Conservation (phyloP, 1,284 basidiomycete species). For the Leccinum angustisporum region DNA sequence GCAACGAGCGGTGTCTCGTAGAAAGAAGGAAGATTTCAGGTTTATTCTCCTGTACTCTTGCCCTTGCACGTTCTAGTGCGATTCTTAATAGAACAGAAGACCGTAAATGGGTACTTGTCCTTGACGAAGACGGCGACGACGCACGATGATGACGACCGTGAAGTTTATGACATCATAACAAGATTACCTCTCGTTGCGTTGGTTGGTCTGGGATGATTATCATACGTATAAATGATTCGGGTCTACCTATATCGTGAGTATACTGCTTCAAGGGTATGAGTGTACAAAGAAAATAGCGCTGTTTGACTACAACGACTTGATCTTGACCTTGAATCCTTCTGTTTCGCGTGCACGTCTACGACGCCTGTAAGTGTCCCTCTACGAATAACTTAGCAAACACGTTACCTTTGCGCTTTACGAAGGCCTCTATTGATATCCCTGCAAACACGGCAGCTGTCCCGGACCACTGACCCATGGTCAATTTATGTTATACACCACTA, state of each 20-base stretch:
- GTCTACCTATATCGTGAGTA: conserved; percentile 19
- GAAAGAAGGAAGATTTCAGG: conserved; percentile 64
- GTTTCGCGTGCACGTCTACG: conserved; percentile 77
- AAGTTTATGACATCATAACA: conserved; percentile 24
- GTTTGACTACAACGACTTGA: conserved; percentile 64
- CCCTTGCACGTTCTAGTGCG: neutral
- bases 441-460: conserved; percentile 90
- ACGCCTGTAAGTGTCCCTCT: conserved; percentile 1
- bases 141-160: conserved; percentile 29
- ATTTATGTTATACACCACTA: conserved; percentile 86
- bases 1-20: conserved; percentile 47
- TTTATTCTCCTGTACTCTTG: conserved; percentile 24
- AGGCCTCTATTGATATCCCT: conserved; percentile 92
- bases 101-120: conserved; percentile 49
- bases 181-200: neutral
- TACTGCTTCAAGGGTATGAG: conserved; percentile 20
- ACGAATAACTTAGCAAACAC: conserved; percentile 1
- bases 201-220: conserved; percentile 21
- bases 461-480: conserved; percentile 87
- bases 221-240: conserved; percentile 26
- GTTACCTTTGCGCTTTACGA: conserved; percentile 79
- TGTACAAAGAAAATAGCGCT: conserved; percentile 2
- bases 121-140: conserved; percentile 24
- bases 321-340: conserved; percentile 72
- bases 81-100: conserved; percentile 45